Percentiles rank a stretch among this genome's conserved stretches.
Conservation (phyloP, 2,329 filamentous ascomycete species). For the Sordariomycetes sp. region DNA sequence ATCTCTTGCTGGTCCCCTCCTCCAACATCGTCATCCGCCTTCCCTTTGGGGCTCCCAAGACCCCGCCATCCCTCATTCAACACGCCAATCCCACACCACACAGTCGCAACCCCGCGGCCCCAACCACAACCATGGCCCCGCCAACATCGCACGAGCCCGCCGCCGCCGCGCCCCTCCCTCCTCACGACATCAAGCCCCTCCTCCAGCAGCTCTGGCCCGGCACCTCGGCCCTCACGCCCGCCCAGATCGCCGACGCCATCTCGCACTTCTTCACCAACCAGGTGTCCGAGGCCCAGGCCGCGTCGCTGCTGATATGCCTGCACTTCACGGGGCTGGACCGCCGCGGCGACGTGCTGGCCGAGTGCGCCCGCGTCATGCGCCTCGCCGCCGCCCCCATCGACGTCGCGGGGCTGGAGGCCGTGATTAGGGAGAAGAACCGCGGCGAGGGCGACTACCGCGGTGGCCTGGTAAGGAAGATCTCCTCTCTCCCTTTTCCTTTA, state of each 20-base stretch:
- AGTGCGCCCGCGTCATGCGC: slow-evolving; percentile 77
- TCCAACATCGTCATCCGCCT: too few species aligned
- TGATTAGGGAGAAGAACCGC: slow-evolving; percentile 49
- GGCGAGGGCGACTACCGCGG: slow-evolving; percentile 68
- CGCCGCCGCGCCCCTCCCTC: slow-evolving; percentile 16
- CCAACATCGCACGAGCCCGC: not conserved
- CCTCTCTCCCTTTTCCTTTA: not conserved
- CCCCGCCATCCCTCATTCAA: not conserved
- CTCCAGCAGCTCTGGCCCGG: slow-evolving; percentile 63
- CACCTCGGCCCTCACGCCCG: slow-evolving; percentile 48
- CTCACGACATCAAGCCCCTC: slow-evolving; percentile 56
- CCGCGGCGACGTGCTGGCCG: slow-evolving; percentile 73
- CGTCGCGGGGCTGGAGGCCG: slow-evolving; percentile 43
- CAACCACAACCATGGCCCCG: not conserved
- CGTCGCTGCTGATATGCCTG: slow-evolving; percentile 77
- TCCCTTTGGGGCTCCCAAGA: not conserved
- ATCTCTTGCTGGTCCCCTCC: too few species aligned
- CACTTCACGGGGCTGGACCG: slow-evolving; percentile 86
- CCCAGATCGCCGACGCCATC: slow-evolving; percentile 83
- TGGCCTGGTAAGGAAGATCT: slow-evolving; percentile 57
- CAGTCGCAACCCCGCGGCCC: not conserved
- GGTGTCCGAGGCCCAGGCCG: slow-evolving; percentile 79
- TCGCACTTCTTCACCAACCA: slow-evolving; percentile 85
- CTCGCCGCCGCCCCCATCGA: slow-evolving; percentile 67
- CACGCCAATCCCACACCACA: not conserved